Percentiles rank a stretch among this genome's conserved stretches.
Evolutionary conservation across 208 protist genomes (phyloP).

Genomic region (Crithidia sp.): DNA sequence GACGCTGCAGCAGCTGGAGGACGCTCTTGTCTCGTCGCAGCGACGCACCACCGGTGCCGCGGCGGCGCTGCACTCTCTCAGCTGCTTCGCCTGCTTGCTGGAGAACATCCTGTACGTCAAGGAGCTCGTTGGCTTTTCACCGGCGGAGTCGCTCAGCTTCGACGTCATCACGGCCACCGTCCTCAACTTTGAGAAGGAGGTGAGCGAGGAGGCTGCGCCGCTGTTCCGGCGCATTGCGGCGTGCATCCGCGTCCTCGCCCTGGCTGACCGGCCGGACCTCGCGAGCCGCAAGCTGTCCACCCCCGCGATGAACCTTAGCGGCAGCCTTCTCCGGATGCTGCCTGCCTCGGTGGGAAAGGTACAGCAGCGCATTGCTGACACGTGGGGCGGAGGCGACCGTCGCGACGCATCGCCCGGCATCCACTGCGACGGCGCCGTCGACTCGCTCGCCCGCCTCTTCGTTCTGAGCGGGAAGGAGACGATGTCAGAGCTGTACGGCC

Average conservation of each 20-base stretch:
- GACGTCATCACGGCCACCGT: slow-evolving; percentile 37
- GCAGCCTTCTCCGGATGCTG: slow-evolving; percentile 32
- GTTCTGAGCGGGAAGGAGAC: slow-evolving; percentile 39
- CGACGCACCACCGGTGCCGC: slow-evolving; percentile 10
- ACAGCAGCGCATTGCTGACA: slow-evolving; percentile 29
- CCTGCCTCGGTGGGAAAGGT: slow-evolving; percentile 33
- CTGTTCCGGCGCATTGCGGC: slow-evolving; percentile 24
- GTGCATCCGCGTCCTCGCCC: slow-evolving; percentile 31
- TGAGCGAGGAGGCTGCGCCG: slow-evolving; percentile 20
- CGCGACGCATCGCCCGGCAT: slow-evolving; percentile 13
- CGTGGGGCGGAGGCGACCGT: slow-evolving; percentile 18
- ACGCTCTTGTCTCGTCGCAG: slow-evolving; percentile 21
- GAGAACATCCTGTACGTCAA: slow-evolving; percentile 44
- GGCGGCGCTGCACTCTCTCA: slow-evolving; percentile 21
- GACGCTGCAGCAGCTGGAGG: slow-evolving; percentile 29
- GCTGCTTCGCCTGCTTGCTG: slow-evolving; percentile 37
- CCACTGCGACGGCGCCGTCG: slow-evolving; percentile 28
- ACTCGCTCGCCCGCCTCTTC: slow-evolving; percentile 46
- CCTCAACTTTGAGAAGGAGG: slow-evolving; percentile 36
- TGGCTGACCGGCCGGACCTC: slow-evolving; percentile 31
- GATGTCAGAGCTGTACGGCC: slow-evolving; percentile 39
- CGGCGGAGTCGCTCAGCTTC: slow-evolving; percentile 43
- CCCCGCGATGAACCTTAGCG: slow-evolving; percentile 10
- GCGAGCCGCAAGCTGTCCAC: not conserved
- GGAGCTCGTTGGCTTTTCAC: slow-evolving; percentile 37